A percentile compares a stretch with the other conserved stretches of the same genome.
Evolutionary conservation across 306 rosid genomes (phyloP).

Genomic region (Citrullus amarus): DNA sequence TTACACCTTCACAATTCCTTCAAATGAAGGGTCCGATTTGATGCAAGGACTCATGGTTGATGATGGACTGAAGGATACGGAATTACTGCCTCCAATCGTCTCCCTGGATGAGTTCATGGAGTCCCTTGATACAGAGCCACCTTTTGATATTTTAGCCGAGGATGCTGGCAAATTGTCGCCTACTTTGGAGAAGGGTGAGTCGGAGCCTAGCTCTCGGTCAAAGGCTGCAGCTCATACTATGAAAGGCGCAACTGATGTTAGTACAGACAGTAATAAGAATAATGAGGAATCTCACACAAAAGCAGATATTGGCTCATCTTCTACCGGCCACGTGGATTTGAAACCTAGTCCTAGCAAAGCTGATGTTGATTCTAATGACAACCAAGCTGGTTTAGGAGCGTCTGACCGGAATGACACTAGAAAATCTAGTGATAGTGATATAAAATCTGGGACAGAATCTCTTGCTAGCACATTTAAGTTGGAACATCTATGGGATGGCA

Average conservation of each 20-base stretch:
- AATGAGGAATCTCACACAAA: neutral
- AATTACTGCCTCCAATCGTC: slow-evolving; percentile 73
- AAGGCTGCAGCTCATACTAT: slow-evolving; percentile 27
- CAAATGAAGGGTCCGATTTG: slow-evolving; percentile 51
- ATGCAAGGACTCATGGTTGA: slow-evolving; percentile 78
- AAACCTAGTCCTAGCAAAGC: slow-evolving; percentile 16
- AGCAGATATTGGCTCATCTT: slow-evolving; percentile 15
- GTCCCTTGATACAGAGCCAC: slow-evolving; percentile 69
- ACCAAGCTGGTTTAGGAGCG: slow-evolving; percentile 7
- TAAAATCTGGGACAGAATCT: slow-evolving; percentile 22
- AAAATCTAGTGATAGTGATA: slow-evolving; percentile 20
- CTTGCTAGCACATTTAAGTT: slow-evolving; percentile 19
- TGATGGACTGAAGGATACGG: slow-evolving; percentile 63
- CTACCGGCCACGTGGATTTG: neutral
- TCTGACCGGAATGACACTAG: slow-evolving; percentile 16
- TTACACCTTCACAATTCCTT: slow-evolving; percentile 43
- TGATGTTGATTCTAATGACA: slow-evolving; percentile 19
- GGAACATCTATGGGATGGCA: slow-evolving; percentile 71
- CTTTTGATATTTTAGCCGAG: slow-evolving; percentile 44
- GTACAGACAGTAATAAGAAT: neutral
- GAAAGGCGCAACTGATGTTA: slow-evolving; percentile 16
- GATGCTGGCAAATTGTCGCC: slow-evolving; percentile 35
- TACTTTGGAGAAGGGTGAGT: slow-evolving; percentile 30
- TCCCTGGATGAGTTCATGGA: slow-evolving; percentile 96
- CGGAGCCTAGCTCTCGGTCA: slow-evolving; percentile 25